Conservation (phyloP, 768 basidiomycete genomes). For the Amanita muscaria region DNA sequence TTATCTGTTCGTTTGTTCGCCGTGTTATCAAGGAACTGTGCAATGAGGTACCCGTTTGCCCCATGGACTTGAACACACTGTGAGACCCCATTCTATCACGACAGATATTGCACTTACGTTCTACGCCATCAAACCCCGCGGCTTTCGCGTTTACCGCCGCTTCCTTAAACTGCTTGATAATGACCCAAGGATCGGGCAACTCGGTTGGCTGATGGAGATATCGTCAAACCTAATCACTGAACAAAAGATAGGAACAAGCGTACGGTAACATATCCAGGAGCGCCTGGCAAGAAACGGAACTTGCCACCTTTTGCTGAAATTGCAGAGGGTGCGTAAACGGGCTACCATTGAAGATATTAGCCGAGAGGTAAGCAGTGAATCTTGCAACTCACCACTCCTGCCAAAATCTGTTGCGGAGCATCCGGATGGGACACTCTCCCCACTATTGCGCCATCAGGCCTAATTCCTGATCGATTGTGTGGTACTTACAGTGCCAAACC, state of each 20-base stretch:
- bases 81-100: background rate
- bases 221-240: background rate
- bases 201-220: constrained; percentile 25
- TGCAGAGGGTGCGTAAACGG: constrained; percentile 37
- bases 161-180: constrained; percentile 31
- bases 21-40: constrained; percentile 36
- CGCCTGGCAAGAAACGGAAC: constrained; percentile 30
- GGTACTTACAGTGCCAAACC: constrained; percentile 30
- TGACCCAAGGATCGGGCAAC: constrained; percentile 30
- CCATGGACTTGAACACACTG: constrained; percentile 27
- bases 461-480: background rate
- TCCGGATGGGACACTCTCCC: constrained; percentile 30
- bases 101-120: constrained; percentile 22
- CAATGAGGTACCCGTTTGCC: constrained; percentile 35
- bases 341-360: constrained; percentile 22
- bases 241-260: constrained; percentile 8
- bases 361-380: background rate
- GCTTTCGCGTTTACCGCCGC: constrained; percentile 40
- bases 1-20: constrained; percentile 45
- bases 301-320: constrained; percentile 33
- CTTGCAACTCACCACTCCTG: constrained; percentile 21
- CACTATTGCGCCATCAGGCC: constrained; percentile 16
- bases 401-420: constrained; percentile 28
- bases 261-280: constrained; percentile 32
- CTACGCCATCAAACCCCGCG: constrained; percentile 51